Evolutionary conservation across 2,329 filamentous ascomycete genomes (phyloP), one percentile per base, ranked within the genome.

Genomic region (Neonectria punicea): DNA sequence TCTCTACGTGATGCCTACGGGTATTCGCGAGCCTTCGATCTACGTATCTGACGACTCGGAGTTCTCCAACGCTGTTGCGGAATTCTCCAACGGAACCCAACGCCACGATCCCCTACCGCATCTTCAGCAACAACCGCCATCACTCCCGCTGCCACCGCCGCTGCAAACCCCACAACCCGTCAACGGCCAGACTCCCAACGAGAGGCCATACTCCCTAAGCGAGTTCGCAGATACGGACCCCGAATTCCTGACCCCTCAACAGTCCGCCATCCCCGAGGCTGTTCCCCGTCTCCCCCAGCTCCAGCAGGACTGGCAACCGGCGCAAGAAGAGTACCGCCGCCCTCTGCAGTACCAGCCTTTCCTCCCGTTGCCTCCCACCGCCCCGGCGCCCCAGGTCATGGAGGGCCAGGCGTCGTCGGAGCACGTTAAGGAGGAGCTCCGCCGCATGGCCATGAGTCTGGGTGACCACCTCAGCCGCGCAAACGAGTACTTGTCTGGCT

Each of bases 31-130:
- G 67, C 86, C 86, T 1, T 88, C 86, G 4, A 88, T 89, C 51
- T 90, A 89, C 71, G 84, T 89, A 10, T 86, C 86, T 1, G 87
- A 89, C 66, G 86, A 88, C 64, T 86, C 84, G 8, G 82, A 85
- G 28, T 85, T 83, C 64, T 80, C 84, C 3, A 76, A 73, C 20
- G 75, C 78, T 11, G 72, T 80, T 39, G 76, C 74, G 5, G 77
- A 80, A 39, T 66, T 78, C 32, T 72, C 73, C 53, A 68, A 39
- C 6, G 36, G 69, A 25, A 69, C 70, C 9, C 65, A 69, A 44
- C 68, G 55, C 10, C 58, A 71, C 32, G 70, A 74, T 20, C 63
- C 65, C 11, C 67, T 57, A 14, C 61, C 65, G 16, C 58, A 65
- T 20, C 68, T 64, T 22, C 71, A 71, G 25, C 61, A 47, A 20